Base-by-base conservation (phyloP, 163 green algal species). In the Scenedesmus sp. region DNA sequence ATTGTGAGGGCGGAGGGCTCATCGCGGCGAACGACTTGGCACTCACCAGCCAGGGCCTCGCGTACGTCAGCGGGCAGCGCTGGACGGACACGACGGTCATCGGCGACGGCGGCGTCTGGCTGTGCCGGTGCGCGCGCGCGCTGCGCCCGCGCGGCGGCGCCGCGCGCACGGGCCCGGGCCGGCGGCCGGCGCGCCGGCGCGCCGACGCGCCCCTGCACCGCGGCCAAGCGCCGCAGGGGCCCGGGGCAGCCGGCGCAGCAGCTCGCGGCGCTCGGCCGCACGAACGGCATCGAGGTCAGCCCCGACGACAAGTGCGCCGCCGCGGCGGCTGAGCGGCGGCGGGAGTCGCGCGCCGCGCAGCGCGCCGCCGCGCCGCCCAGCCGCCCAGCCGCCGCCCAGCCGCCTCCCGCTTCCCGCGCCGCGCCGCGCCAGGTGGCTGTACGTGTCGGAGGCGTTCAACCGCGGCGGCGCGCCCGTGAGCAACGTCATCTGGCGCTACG, bases 371-470 rank as follows among this genome's bases (percentile, higher is more conserved):
- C n/a, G n/a, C n/a, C n/a, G n/a, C n/a, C n/a, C n/a, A n/a, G n/a
- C n/a, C n/a, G n/a, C n/a, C n/a, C n/a, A n/a, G n/a, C n/a, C n/a
- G n/a, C n/a, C n/a, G n/a, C n/a, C n/a, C n/a, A n/a, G n/a, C n/a
- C n/a, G n/a, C n/a, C n/a, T n/a, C n/a, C n/a, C n/a, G n/a, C n/a
- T n/a, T n/a, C n/a, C n/a, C n/a, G n/a, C n/a, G n/a, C n/a, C n/a
- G n/a, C n/a, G n/a, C n/a, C n/a, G n/a, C n/a, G n/a, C n/a, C 60
- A 67, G 60, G 60, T 67, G 6, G 11, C 44, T 73, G 11, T 73
- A 60, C 20, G 63, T 73, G 36, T 56, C 33, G 17, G 63, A 73
- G 39, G 42, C 63, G 1, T 73, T 73, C 63, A 73, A 73, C 63
- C 56, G 0, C 3, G 44, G 44, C 26, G 45, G 63, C n/a, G 22